Evolutionary conservation across 164 flowering plant species (phyloP), one percentile per base, ranked within the genome.

Genomic region (Tinospora cordifolia): DNA sequence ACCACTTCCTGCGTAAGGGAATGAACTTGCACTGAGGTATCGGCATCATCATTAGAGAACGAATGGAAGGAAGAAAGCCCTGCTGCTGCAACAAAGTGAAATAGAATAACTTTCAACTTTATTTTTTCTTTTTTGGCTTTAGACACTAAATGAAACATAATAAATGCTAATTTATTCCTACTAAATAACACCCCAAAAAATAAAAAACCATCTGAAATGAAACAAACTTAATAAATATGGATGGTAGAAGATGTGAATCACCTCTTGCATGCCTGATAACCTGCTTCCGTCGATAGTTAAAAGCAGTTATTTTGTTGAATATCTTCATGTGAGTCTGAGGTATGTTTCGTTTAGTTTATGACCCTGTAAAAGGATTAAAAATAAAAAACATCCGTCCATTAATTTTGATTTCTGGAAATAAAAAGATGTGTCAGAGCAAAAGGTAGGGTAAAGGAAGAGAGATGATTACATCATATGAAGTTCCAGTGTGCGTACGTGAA

Each of bases 1-100:
- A 90, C 90, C 3, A 95, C 90, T 77, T 92, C 96, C 54, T 92
- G 85, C 74, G 92, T 93, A 71, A 66, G 79, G 22, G 90, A 81
- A 76, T 83, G 79, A 72, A 85, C 89, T 82, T 90, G 86, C 63
- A 86, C 78, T 1, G 82, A 41, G 36, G 69, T 4, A 73, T 76
- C 77, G 36, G 69, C 6, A 73, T 76, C 77, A n/a, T n/a, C n/a
- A n/a, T n/a, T n/a, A 5, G 79, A 47, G 0, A 79, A 72, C 9
- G 86, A 82, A 75, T 83, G 85, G 64, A 79, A 60, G 66, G 72
- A 78, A 27, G 80, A 75, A 71, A 65, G 62, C 65, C 74, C 68
- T 47, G 72, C 65, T 67, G 78, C 90, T 67, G 79, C 89, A 79
- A 77, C 78, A 80, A 51, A 51, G 39, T 68, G 25, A 19, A 26